These are phyloP conservation scores for Hansfordia pulvinata DNA, from an alignment of 2,329 filamentous ascomycete species.

Conservation along the genomic window DNA sequence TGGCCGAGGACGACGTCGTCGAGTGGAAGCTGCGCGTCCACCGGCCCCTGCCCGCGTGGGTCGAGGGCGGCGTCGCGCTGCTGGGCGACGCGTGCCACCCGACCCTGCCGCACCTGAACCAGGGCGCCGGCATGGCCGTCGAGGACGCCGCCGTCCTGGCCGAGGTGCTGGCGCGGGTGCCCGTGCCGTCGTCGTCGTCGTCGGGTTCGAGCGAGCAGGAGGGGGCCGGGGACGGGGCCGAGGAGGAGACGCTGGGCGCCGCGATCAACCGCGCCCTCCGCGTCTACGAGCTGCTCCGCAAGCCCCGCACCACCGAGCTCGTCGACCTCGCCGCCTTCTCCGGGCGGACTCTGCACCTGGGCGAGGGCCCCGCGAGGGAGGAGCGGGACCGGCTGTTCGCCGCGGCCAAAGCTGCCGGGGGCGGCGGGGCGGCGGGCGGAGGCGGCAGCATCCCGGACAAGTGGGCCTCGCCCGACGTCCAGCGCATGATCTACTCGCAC, in stretches of 20 bases:
- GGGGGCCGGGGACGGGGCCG: slow-evolving; percentile 13
- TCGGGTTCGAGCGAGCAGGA: too few species aligned
- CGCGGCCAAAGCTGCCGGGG: slow-evolving; percentile 31
- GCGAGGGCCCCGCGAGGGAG: slow-evolving; percentile 42
- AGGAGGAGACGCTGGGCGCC: slow-evolving; percentile 9
- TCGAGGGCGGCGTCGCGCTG: slow-evolving; percentile 39
- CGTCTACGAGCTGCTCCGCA: slow-evolving; percentile 41
- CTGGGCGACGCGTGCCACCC: slow-evolving; percentile 55
- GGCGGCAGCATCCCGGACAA: slow-evolving; percentile 48
- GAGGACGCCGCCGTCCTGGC: slow-evolving; percentile 51
- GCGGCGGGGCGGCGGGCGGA: too few species aligned
- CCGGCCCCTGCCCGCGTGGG: slow-evolving; percentile 41
- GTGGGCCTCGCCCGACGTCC: slow-evolving; percentile 58
- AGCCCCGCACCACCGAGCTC: slow-evolving; percentile 36
- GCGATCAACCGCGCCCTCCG: slow-evolving; percentile 33
- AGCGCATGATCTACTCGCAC: slow-evolving; percentile 51
- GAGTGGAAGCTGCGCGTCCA: slow-evolving; percentile 52
- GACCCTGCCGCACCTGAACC: slow-evolving; percentile 52
- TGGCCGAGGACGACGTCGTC: slow-evolving; percentile 49
- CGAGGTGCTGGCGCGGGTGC: slow-evolving; percentile 29
- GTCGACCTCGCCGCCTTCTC: slow-evolving; percentile 39
- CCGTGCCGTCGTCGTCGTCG: slow-evolving; percentile 4
- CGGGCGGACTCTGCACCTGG: slow-evolving; percentile 41
- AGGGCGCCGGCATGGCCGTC: slow-evolving; percentile 55
- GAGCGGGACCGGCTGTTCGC: slow-evolving; percentile 44